phyloP scores from a whole-genome alignment of 495 filamentous ascomycete genomes.

The Cercophora sp. region DNA sequence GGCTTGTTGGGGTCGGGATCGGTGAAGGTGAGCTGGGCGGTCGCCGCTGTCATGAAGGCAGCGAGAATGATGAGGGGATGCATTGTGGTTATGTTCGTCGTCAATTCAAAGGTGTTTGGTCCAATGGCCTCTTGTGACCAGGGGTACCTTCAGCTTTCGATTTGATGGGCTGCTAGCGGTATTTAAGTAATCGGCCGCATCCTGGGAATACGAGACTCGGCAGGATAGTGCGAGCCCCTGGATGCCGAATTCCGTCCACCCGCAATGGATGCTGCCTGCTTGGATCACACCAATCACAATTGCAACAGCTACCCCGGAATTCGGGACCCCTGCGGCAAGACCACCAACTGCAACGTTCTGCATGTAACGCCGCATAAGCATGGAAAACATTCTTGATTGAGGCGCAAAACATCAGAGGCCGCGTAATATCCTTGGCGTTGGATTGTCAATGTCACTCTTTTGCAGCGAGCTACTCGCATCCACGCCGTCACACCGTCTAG shows the following conservation, averaged over 20 bases:
- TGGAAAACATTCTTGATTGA: not conserved
- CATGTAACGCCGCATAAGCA: not conserved
- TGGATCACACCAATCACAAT: not conserved
- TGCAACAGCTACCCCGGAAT: not conserved
- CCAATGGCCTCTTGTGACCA: not conserved
- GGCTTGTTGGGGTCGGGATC: not conserved
- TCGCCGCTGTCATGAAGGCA: not conserved
- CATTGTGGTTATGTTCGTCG: not conserved
- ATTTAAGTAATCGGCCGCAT: too few species aligned
- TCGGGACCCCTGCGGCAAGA: not conserved
- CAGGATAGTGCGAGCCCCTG: not conserved
- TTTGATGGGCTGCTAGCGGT: too few species aligned
- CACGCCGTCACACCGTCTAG: too few species aligned
- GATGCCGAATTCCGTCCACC: not conserved
- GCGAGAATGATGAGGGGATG: not conserved
- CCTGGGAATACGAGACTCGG: not conserved
- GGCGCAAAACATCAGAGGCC: not conserved
- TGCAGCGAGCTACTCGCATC: too few species aligned
- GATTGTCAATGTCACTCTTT: not conserved
- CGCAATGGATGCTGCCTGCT: not conserved
- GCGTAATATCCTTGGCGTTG: not conserved
- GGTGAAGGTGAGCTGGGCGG: not conserved
- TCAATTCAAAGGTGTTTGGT: not conserved
- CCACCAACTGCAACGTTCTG: not conserved
- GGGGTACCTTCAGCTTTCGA: not conserved